Evolutionary conservation across 352 stramenopile genomes (phyloP).

Genomic region (Pythium sp.): DNA sequence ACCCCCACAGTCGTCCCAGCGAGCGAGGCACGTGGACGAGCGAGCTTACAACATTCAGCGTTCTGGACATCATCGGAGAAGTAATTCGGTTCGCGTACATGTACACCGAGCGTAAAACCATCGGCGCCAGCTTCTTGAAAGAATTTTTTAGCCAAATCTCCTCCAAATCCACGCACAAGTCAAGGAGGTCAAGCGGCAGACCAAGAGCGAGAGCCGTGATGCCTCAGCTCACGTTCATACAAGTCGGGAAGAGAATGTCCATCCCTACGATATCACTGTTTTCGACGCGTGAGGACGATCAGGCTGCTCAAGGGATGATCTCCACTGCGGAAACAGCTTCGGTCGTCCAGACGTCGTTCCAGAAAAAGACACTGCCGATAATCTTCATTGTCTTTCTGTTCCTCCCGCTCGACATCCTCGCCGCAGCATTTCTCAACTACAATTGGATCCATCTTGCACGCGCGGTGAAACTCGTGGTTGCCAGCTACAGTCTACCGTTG

Average conservation of each 20-base stretch:
- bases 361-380: neutral
- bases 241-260: neutral
- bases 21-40: constrained; percentile 21
- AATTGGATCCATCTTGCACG: constrained; percentile 24
- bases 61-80: constrained; percentile 29
- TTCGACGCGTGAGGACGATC: constrained; percentile 9
- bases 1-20: constrained; percentile 24
- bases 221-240: constrained; percentile 5
- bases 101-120: constrained; percentile 13
- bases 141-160: neutral
- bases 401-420: constrained; percentile 14
- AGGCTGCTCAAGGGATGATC: neutral
- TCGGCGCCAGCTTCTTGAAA: constrained; percentile 4
- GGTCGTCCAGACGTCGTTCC: neutral
- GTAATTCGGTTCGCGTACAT: constrained; percentile 18
- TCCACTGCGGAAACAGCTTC: constrained; percentile 8
- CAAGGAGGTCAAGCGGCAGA: neutral
- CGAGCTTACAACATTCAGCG: constrained; percentile 27
- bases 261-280: constrained; percentile 11
- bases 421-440: constrained; percentile 8
- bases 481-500: constrained; percentile 3
- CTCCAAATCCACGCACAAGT: neutral
- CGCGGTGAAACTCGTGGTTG: constrained; percentile 11
- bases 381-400: constrained; percentile 11
- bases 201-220: neutral